Evolutionary conservation across 768 basidiomycete species (phyloP).

Genomic region (Trametes coccinea): DNA sequence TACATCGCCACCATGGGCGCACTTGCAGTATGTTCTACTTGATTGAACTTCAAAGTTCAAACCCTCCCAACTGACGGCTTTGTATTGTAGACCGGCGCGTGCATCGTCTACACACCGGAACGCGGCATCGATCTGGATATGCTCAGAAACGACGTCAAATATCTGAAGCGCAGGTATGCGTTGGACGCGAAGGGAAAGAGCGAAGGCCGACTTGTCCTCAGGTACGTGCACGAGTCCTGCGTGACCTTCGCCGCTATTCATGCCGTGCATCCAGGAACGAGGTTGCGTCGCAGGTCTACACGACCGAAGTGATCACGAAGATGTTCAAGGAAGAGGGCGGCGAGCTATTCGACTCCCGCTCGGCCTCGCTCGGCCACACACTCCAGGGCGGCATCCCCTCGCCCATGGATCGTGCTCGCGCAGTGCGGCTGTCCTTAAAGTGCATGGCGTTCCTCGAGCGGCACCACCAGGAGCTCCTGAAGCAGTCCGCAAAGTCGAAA

Average conservation of each 20-base stretch:
- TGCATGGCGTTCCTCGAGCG: constrained; percentile 94
- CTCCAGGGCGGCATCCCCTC: constrained; percentile 96
- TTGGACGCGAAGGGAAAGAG: constrained; percentile 87
- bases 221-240: constrained; percentile 47
- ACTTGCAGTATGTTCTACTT: constrained; percentile 69
- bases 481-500: constrained; percentile 52
- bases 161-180: constrained; percentile 80
- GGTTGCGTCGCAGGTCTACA: constrained; percentile 82
- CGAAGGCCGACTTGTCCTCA: constrained; percentile 91
- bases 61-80: not conserved
- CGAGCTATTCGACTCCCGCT: constrained; percentile 87
- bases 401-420: constrained; percentile 90
- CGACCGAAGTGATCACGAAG: constrained; percentile 87
- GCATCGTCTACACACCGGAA: constrained; percentile 93
- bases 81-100: constrained; percentile 76
- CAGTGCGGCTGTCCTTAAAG: constrained; percentile 83
- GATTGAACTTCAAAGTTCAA: not conserved
- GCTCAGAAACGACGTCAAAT: constrained; percentile 82
- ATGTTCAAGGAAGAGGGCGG: constrained; percentile 97
- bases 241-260: not conserved
- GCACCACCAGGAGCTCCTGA: constrained; percentile 60
- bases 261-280: constrained; percentile 63
- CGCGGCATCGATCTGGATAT: constrained; percentile 81
- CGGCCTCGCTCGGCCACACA: constrained; percentile 95
- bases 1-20: constrained; percentile 96